Evolutionary conservation across 1,284 basidiomycete genomes (phyloP), one percentile per base, ranked within the genome.

Genomic region (Microbotryomycetes sp.): DNA sequence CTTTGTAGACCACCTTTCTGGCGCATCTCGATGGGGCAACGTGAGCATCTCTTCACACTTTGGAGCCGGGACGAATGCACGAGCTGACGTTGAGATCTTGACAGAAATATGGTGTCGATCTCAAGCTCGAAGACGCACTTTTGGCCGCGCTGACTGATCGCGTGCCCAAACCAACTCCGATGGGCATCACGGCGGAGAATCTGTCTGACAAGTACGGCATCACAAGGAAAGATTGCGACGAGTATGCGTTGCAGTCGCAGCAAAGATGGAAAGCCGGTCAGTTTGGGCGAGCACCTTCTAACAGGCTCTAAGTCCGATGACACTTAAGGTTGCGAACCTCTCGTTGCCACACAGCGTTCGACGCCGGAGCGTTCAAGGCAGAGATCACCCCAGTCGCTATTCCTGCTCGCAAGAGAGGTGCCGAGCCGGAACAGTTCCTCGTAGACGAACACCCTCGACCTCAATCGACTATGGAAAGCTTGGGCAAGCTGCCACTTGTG

Each of bases 391-490:
- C 77, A 2, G 69, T 78, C 46, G 70, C 75, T 49, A 68, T 78
- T 3, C 64, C 66, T 12, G 49, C 64, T 14, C 61, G 65, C 22
- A 72, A 75, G 60, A 76, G 75, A 65, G 76, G 75, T 45, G 69
- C 53, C 15, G 66, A 67, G 16, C 69, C 73, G 9, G 64, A 72
- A 22, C 56, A 68, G 4, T 72, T 79, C 55, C 59, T 66, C 49
- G 70, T 74, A 6, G 81, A 82, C 70, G 81, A 82, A 70, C 80
- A 81, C 72, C 79, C 81, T 19, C 78, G 81, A 42, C 75, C 90
- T 80, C 87, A 90, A 72, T 85, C 96, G 67, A 86, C 94, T 70
- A 90, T 87, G 76, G 92, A 97, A 70, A 92, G 93, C 78, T 84
- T 97, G 69, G 89, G 88, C 52, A 81, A 85, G 30, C 82, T 98